These are phyloP conservation scores for Lactuca saligna DNA, from an alignment of 129 eudicot species.

Conservation along the genomic window DNA sequence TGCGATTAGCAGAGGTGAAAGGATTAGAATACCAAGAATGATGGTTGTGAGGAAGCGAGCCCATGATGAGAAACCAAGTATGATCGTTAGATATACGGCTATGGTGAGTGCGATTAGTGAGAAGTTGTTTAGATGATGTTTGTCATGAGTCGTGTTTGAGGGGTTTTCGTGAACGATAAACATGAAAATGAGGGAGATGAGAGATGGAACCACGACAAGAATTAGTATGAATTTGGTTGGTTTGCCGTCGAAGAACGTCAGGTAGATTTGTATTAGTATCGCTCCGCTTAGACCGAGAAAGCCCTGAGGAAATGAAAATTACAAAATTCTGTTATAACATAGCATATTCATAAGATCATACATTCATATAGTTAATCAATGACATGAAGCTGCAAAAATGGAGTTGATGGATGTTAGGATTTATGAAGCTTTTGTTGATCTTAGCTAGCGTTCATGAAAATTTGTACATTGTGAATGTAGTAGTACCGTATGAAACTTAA, in stretches of 20 bases:
- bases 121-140: too few species aligned
- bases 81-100: slow-evolving; percentile 61
- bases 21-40: slow-evolving; percentile 46
- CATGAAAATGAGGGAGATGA: slow-evolving; percentile 60
- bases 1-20: slow-evolving; percentile 46
- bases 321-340: background rate
- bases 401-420: too few species aligned
- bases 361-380: too few species aligned
- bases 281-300: slow-evolving; percentile 97
- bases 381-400: too few species aligned
- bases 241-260: slow-evolving; percentile 45
- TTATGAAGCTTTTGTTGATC: too few species aligned
- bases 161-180: slow-evolving; percentile 50
- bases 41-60: slow-evolving; percentile 37
- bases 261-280: slow-evolving; percentile 70
- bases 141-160: slow-evolving; percentile 18
- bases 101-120: slow-evolving; percentile 52
- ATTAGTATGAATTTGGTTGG: slow-evolving; percentile 63
- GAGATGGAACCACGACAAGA: slow-evolving; percentile 67
- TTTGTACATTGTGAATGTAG: background rate
- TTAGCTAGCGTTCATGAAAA: too few species aligned
- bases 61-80: slow-evolving; percentile 62
- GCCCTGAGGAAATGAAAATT: slow-evolving; percentile 44
- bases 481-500: background rate
- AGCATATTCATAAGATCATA: too few species aligned